These are phyloP conservation scores for Chytriomyces sp. DNA, from an alignment of 192 early-diverging fungal genomes.

Conservation along the genomic window DNA sequence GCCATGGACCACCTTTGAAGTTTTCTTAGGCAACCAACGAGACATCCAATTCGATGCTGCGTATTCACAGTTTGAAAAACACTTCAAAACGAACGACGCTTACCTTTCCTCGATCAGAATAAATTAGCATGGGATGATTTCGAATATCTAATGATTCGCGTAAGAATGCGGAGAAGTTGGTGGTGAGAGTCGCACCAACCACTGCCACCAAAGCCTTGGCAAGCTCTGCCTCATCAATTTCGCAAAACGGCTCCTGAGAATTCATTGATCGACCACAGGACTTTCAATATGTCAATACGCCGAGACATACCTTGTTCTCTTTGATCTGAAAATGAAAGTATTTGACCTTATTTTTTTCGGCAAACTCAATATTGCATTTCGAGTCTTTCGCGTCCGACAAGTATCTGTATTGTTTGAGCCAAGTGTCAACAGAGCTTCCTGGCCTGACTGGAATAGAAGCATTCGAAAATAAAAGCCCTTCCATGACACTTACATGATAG, in stretches of 20 bases:
- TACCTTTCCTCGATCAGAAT: constrained; percentile 98
- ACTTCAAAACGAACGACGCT: background rate
- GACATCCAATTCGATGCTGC: constrained; percentile 92
- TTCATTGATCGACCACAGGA: background rate
- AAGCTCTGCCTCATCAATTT: constrained; percentile 54
- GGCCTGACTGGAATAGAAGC: background rate
- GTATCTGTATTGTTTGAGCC: constrained; percentile 56
- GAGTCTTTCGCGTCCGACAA: constrained; percentile 92
- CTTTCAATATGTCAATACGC: background rate
- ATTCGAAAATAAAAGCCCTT: background rate
- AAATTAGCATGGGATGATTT: constrained; percentile 77
- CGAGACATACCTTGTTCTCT: constrained; percentile 81
- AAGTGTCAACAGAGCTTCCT: background rate
- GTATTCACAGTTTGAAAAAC: background rate
- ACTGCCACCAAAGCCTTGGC: constrained; percentile 45
- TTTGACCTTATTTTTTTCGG: constrained; percentile 74
- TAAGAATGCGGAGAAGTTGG: constrained; percentile 39
- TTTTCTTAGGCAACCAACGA: constrained; percentile 93
- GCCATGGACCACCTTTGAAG: constrained; percentile 93
- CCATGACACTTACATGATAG: constrained; percentile 70
- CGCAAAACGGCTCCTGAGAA: constrained; percentile 50
- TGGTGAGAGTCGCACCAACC: constrained; percentile 36
- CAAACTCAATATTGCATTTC: constrained; percentile 82
- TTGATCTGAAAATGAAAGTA: constrained; percentile 87
- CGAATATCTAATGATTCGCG: constrained; percentile 29